Conservation (phyloP, 2,329 filamentous ascomycete species). For the Epichloe scottii region DNA sequence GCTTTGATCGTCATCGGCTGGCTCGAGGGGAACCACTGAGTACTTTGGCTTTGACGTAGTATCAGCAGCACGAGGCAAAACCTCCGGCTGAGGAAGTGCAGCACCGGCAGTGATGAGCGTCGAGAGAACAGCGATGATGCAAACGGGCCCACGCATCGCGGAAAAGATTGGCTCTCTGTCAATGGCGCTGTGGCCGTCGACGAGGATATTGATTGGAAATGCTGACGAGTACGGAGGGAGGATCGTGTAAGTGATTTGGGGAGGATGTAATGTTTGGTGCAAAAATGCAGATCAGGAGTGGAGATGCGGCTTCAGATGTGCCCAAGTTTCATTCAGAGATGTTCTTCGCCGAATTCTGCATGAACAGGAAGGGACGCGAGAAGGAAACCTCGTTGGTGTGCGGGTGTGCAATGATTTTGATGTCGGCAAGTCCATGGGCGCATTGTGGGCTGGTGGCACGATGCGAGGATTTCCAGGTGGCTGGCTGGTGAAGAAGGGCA, state of each 20-base stretch:
- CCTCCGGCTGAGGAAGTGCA: conserved; percentile 17
- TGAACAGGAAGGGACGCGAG: neutral
- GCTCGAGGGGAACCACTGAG: conserved; percentile 27
- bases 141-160: conserved; percentile 20
- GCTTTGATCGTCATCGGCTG: conserved; percentile 14
- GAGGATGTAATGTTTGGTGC: neutral
- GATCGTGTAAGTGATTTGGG: neutral
- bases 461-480: conserved; percentile 1
- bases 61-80: conserved; percentile 13
- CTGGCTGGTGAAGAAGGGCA: conserved; percentile 5
- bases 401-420: conserved; percentile 1
- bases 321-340: neutral
- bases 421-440: neutral
- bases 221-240: neutral
- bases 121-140: conserved; percentile 19
- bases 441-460: neutral
- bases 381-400: neutral
- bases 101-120: conserved; percentile 14
- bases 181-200: neutral
- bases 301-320: neutral
- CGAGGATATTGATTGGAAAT: neutral
- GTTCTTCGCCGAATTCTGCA: neutral
- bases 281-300: neutral
- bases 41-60: conserved; percentile 20
- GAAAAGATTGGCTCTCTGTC: neutral